Evolutionary conservation across 805 yeast genomes (phyloP), one percentile per base, ranked within the genome.

Genomic region (Yamadazyma kitorensis): DNA sequence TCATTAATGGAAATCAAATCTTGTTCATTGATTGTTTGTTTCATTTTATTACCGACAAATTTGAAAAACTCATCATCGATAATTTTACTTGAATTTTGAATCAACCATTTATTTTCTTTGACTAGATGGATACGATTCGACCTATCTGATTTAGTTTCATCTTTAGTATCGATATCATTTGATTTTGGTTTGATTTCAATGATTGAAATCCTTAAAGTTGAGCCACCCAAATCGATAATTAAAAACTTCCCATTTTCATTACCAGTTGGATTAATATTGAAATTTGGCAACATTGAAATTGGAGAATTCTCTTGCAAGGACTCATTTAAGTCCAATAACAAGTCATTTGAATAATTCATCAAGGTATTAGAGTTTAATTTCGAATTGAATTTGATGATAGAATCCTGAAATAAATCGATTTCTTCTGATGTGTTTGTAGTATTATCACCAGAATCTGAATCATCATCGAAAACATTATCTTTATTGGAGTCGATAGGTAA

Each of bases 221-320:
- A 69, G 2, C 82, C 82, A 4, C 82, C 82, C 31, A 76, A 52
- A 41, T 76, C 82, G n/a, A 76, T 55, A 14, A 60, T 72, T 49
- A 68, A 60, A 54, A 39, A 72, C 24, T 63, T 54, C 17, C 71
- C 72, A 27, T 34, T 32, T 40, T 61, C 59, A 26, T 47, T 28
- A 5, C 72, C 72, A 2, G 65, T 54, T 20, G 71, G 70, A 23
- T 40, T 39, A 24, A 65, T 62, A 37, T 59, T 55, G 43, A 48
- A 57, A 44, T 61, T 64, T 20, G 72, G 69, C 21, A 66, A 54
- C 72, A 67, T 67, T 27, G 64, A 44, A 33, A 65, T 49, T 13
- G 43, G 40, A 14, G 64, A 52, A 33, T 52, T 51, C 4, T 44
- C 40, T 5, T 10, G 6, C 13, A 66, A 45, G 4, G 68, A 54